Conservation (phyloP, 306 rosid genomes). For the Dryas drummondii region DNA sequence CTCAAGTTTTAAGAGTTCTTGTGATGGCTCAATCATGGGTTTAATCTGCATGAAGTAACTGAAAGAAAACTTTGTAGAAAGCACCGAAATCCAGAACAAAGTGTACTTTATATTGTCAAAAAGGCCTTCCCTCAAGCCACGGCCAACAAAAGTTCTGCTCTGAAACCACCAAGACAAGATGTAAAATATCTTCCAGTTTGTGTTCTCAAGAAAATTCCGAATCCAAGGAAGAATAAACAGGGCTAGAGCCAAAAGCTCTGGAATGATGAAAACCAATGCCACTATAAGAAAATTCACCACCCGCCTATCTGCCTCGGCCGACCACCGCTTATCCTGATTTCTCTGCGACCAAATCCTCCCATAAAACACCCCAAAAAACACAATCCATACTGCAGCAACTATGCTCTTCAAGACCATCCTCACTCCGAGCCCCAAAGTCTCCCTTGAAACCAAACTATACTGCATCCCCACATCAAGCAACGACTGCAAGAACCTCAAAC, state of each 20-base stretch:
- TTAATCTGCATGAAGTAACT: conserved; percentile 88
- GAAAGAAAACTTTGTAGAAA: conserved; percentile 77
- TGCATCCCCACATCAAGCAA: conserved; percentile 82
- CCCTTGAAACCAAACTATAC: conserved; percentile 76
- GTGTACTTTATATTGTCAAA: conserved; percentile 73
- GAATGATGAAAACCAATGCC: conserved; percentile 57
- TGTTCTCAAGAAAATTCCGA: conserved; percentile 78
- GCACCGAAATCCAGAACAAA: conserved; percentile 78
- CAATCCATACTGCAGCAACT: conserved; percentile 74
- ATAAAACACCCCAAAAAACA: conserved; percentile 69
- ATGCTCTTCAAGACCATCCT: conserved; percentile 73
- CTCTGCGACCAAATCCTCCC: conserved; percentile 78
- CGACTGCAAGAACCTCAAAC: conserved; percentile 72
- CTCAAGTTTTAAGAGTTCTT: conserved; percentile 44
- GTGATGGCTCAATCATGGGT: conserved; percentile 82
- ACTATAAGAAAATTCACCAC: conserved; percentile 62
- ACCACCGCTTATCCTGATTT: conserved; percentile 58
- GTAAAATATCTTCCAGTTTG: conserved; percentile 83
- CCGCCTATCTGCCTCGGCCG: conserved; percentile 53
- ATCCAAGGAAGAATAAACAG: conserved; percentile 85
- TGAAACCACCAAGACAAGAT: conserved; percentile 92
- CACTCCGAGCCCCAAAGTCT: conserved; percentile 68
- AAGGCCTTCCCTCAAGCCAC: conserved; percentile 94
- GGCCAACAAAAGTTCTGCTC: conserved; percentile 85
- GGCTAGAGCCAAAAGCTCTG: conserved; percentile 73